Conservation (phyloP, 1,284 basidiomycete species). For the Ceratobasidium theobromae region DNA sequence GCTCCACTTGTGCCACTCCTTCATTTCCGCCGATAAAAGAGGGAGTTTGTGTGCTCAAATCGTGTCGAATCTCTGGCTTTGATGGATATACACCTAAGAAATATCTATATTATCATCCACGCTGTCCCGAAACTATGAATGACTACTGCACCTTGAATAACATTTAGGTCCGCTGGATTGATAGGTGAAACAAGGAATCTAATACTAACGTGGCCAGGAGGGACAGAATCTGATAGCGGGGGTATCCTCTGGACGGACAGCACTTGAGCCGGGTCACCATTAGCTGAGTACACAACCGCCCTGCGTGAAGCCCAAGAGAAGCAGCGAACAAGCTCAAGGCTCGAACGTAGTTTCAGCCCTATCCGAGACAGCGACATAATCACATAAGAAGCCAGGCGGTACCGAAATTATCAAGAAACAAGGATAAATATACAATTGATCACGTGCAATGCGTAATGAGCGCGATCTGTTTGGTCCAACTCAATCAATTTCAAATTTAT, state of each 20-base stretch:
- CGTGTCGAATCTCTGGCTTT: constrained; percentile 52
- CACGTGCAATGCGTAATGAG: no score
- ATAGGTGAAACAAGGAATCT: constrained; percentile 73
- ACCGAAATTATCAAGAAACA: no score
- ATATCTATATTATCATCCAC: background rate
- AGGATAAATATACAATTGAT: no score
- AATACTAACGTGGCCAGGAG: constrained; percentile 60
- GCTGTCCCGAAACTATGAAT: no score
- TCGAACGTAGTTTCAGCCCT: no score
- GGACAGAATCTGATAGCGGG: constrained; percentile 52
- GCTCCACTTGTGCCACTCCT: constrained; percentile 65
- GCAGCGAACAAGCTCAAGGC: no score
- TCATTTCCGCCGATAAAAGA: constrained; percentile 77
- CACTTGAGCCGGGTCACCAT: constrained; percentile 62
- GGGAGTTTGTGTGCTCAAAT: constrained; percentile 39
- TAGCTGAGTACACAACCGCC: constrained; percentile 62
- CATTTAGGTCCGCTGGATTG: constrained; percentile 66
- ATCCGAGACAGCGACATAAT: no score
- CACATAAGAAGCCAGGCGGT: no score
- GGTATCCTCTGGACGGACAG: constrained; percentile 57
- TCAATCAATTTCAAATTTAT: no score
- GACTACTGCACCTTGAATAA: constrained; percentile 12
- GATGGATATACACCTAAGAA: constrained; percentile 79
- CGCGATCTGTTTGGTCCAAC: no score
- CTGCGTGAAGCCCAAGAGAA: constrained; percentile 47